A percentile compares a stretch with the other conserved stretches of the same genome.
phyloP scores from a whole-genome alignment of 768 basidiomycete genomes.

The Bullera alba region DNA sequence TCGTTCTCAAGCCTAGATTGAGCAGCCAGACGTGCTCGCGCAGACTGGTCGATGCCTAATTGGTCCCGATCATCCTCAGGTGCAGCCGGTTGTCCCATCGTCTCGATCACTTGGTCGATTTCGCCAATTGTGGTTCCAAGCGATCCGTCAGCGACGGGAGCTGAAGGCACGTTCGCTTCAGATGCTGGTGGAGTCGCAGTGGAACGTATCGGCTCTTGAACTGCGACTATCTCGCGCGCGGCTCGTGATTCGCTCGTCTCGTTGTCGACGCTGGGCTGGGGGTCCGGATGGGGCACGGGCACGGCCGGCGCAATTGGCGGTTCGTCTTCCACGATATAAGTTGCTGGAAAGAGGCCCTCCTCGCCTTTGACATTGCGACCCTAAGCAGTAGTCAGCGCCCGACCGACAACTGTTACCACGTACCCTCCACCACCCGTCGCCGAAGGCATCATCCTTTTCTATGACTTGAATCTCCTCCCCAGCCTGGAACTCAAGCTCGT shows the following conservation, averaged over 20 bases:
- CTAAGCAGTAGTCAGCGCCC: slow-evolving; percentile 47
- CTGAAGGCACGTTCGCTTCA: too few species aligned
- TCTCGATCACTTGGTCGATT: slow-evolving; percentile 82
- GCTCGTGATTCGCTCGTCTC: neutral
- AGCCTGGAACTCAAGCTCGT: slow-evolving; percentile 76
- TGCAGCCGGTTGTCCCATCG: slow-evolving; percentile 58
- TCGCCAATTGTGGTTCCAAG: slow-evolving; percentile 87
- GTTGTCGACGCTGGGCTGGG: slow-evolving; percentile 3
- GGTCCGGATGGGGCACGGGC: slow-evolving; percentile 11
- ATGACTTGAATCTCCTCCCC: slow-evolving; percentile 84
- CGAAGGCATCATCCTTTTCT: slow-evolving; percentile 86
- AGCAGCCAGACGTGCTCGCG: slow-evolving; percentile 46
- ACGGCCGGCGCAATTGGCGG: neutral
- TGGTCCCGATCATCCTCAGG: slow-evolving; percentile 33
- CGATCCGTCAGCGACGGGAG: too few species aligned
- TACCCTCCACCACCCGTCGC: slow-evolving; percentile 95
- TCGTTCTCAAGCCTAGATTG: slow-evolving; percentile 46
- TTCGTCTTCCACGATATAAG: slow-evolving; percentile 66
- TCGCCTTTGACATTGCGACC: slow-evolving; percentile 75
- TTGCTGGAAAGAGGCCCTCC: slow-evolving; percentile 83
- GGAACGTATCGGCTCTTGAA: too few species aligned
- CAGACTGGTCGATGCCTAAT: slow-evolving; percentile 28
- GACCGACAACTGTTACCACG: slow-evolving; percentile 15
- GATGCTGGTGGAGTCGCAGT: too few species aligned
- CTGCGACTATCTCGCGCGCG: too few species aligned